Percentiles rank a stretch among this genome's conserved stretches.
Evolutionary conservation across 1,284 basidiomycete genomes (phyloP).

Genomic region (Vanrija humicola): DNA sequence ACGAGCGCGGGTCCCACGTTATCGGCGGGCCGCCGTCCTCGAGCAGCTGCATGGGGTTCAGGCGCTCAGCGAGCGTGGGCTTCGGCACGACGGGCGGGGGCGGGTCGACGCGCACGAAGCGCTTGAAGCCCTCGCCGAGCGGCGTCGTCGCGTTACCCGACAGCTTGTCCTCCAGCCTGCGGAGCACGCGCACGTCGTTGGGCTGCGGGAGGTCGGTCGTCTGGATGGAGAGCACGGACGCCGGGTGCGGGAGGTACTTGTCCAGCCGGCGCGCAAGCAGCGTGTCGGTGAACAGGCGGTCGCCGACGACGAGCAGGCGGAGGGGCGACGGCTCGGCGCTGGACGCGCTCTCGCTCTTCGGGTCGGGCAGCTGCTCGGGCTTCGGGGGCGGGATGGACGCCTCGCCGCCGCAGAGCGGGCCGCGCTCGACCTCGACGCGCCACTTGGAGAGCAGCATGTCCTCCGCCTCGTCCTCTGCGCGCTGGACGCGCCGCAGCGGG

Average conservation of each 20-base stretch:
- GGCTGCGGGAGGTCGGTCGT: constrained; percentile 42
- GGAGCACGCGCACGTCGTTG: constrained; percentile 38
- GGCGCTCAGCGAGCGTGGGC: not conserved
- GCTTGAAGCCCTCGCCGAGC: constrained; percentile 12
- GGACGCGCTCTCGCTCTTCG: not conserved
- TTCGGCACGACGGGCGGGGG: not conserved
- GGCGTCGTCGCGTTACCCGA: constrained; percentile 10
- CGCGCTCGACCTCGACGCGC: constrained; percentile 23
- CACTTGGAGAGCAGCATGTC: constrained; percentile 22
- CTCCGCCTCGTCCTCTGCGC: constrained; percentile 26
- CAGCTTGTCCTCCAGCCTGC: constrained; percentile 40
- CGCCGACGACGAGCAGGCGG: constrained; percentile 73
- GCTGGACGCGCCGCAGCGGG: not conserved
- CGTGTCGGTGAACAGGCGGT: constrained; percentile 85
- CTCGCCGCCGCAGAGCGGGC: constrained; percentile 33
- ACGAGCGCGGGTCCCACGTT: constrained; percentile 21
- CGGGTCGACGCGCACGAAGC: not conserved
- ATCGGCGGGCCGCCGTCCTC: constrained; percentile 18
- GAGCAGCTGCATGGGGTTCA: constrained; percentile 7
- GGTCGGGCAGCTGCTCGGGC: not conserved
- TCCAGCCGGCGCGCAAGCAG: constrained; percentile 70
- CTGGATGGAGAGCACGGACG: constrained; percentile 22
- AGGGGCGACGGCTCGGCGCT: constrained; percentile 39
- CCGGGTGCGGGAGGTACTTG: constrained; percentile 20
- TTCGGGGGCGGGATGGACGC: not conserved